phyloP scores from a whole-genome alignment of 2,329 filamentous ascomycete genomes.

The Aspergillus melleus region DNA sequence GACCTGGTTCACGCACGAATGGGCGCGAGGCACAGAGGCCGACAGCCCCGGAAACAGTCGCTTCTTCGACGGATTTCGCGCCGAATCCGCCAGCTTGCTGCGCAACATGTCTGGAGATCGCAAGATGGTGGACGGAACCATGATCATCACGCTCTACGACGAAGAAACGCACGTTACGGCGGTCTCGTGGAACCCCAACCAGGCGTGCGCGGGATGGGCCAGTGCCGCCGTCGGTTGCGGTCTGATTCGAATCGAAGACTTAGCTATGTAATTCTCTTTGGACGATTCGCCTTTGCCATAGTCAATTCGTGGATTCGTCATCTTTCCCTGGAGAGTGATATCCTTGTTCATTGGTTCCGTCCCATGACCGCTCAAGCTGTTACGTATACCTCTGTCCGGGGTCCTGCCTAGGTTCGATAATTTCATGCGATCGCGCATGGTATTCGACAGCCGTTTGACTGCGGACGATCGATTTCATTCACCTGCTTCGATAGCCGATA shows the following conservation, averaged over 20 bases:
- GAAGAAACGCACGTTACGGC: constrained; percentile 62
- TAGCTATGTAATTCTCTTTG: constrained; percentile 46
- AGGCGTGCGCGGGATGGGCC: constrained; percentile 65
- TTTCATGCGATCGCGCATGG: not conserved
- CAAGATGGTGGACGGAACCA: constrained; percentile 33
- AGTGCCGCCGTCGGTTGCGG: constrained; percentile 67
- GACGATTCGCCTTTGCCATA: not conserved
- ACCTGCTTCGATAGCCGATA: not conserved
- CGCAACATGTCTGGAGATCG: constrained; percentile 32
- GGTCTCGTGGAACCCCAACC: constrained; percentile 69
- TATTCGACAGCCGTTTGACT: not conserved
- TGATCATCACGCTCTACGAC: constrained; percentile 56
- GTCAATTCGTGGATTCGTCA: not conserved
- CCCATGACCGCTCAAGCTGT: not conserved
- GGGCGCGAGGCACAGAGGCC: constrained; percentile 37
- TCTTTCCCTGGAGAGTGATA: too few relatives aligned
- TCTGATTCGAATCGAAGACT: constrained; percentile 65
- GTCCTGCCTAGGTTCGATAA: not conserved
- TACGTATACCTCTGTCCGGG: not conserved
- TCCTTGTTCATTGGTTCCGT: not conserved
- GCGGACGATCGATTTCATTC: not conserved
- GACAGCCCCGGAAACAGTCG: constrained; percentile 39
- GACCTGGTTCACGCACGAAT: constrained; percentile 60
- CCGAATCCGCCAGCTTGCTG: constrained; percentile 36
- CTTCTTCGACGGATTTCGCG: constrained; percentile 47